Conservation (phyloP, 148 eudicot species). For the Pharnaceum exiguum region DNA sequence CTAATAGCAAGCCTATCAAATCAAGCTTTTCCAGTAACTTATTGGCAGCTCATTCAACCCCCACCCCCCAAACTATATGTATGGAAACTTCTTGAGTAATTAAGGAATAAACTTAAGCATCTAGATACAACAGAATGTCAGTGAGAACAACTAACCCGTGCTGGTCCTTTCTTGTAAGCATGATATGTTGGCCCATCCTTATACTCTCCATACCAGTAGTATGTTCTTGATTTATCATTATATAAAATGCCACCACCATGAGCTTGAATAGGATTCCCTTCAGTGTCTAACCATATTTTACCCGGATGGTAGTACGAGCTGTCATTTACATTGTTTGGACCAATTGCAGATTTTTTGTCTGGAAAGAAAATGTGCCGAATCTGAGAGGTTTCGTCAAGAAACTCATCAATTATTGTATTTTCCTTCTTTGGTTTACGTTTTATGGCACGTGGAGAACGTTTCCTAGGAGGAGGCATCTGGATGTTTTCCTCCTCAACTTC, state of each 20-base stretch:
- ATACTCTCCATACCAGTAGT: constrained; percentile 97
- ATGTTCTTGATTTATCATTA: constrained; percentile 53
- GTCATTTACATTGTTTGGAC: constrained; percentile 59
- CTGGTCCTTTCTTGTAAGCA: constrained; percentile 80
- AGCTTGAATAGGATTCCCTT: constrained; percentile 96
- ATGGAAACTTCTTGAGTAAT: background rate
- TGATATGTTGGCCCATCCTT: constrained; percentile 97
- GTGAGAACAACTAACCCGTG: constrained; percentile 54
- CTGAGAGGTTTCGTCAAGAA: constrained; percentile 84
- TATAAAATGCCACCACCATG: constrained; percentile 95
- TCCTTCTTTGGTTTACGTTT: constrained; percentile 70
- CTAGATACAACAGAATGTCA: background rate
- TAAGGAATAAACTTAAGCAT: background rate
- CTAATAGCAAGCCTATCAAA: no score
- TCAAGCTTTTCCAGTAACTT: no score
- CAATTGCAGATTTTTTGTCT: constrained; percentile 54
- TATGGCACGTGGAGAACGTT: constrained; percentile 85
- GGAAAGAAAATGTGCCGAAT: constrained; percentile 86
- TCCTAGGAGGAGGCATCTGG: constrained; percentile 82
- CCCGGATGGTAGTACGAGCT: constrained; percentile 77
- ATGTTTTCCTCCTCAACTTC: constrained; percentile 81
- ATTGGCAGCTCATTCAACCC: background rate
- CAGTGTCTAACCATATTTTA: constrained; percentile 93
- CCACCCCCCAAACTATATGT: no score
- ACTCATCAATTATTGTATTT: constrained; percentile 78